Evolutionary conservation across 176 grass and related monocot genomes (phyloP).

Genomic region (Phoenix dactylifera): DNA sequence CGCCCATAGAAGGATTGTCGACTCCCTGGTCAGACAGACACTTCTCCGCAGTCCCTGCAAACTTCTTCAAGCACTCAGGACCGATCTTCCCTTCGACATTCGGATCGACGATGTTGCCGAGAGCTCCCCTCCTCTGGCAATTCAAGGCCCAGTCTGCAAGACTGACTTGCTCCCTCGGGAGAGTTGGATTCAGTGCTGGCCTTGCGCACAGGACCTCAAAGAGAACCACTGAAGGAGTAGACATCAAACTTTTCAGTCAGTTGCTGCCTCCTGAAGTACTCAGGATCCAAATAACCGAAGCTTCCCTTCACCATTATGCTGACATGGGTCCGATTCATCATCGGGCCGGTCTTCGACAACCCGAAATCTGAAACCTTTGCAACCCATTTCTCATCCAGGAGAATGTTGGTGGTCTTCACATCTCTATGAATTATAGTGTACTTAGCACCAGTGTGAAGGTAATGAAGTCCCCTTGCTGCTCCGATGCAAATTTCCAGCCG

Average conservation of each 20-base stretch:
- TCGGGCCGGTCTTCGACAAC: slow-evolving; percentile 8
- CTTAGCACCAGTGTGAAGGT: slow-evolving; percentile 6
- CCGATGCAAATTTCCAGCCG: slow-evolving; percentile 8
- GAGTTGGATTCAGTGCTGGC: slow-evolving; percentile 2
- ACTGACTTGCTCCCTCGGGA: slow-evolving; percentile 9
- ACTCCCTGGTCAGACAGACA: slow-evolving; percentile 4
- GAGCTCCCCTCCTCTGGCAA: slow-evolving; percentile 3
- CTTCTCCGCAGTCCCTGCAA: neutral
- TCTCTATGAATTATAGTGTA: slow-evolving; percentile 3
- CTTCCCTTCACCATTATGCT: slow-evolving; percentile 9
- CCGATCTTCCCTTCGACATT: neutral
- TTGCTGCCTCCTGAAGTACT: slow-evolving; percentile 13
- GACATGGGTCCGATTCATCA: slow-evolving; percentile 2
- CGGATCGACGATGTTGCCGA: neutral
- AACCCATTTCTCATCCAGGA: slow-evolving; percentile 4
- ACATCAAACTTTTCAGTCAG: slow-evolving; percentile 4
- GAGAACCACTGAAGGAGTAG: slow-evolving; percentile 2
- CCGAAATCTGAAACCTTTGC: slow-evolving; percentile 9
- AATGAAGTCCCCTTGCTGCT: neutral
- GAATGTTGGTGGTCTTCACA: slow-evolving; percentile 13
- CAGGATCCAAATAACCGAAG: slow-evolving; percentile 5
- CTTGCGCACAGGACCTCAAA: slow-evolving; percentile 5
- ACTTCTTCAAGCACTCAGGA: slow-evolving; percentile 4
- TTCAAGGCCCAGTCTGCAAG: slow-evolving; percentile 8
- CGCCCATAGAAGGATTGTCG: slow-evolving; percentile 4